A percentile compares a stretch with the other conserved stretches of the same genome.
Conservation (phyloP, 768 basidiomycete genomes). For the Calocybe gangraenosa region DNA sequence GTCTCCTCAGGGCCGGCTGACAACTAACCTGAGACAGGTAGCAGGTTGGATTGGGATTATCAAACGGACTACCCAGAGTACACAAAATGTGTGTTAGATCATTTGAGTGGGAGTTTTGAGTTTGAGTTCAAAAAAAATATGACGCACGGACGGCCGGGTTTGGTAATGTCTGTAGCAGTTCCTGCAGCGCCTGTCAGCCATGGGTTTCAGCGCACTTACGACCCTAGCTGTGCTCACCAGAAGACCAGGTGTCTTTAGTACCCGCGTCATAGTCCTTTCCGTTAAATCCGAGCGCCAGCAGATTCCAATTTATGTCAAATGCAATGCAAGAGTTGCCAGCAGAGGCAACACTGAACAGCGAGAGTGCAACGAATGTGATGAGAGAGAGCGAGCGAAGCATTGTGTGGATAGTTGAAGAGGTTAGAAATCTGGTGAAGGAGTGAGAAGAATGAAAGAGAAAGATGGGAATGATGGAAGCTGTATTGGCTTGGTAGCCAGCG, state of each 20-base stretch:
- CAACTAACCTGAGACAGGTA: slow-evolving; percentile 61
- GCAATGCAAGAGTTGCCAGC: slow-evolving; percentile 51
- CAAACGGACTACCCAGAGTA: slow-evolving; percentile 48
- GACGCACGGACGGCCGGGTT: slow-evolving; percentile 73
- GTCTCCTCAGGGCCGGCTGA: not conserved
- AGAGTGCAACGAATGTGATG: slow-evolving; percentile 18
- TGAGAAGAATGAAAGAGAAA: not conserved
- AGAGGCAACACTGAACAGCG: slow-evolving; percentile 13
- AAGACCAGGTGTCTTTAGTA: slow-evolving; percentile 61
- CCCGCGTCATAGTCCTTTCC: slow-evolving; percentile 85
- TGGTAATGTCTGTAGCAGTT: slow-evolving; percentile 62
- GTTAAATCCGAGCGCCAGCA: slow-evolving; percentile 81
- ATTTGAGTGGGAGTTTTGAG: not conserved
- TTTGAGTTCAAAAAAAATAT: not conserved
- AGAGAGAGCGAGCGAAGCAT: slow-evolving; percentile 14
- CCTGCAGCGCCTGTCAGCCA: slow-evolving; percentile 28
- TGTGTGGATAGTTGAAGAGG: not conserved
- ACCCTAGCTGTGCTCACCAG: slow-evolving; percentile 30
- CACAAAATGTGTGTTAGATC: not conserved
- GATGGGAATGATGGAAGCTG: not conserved
- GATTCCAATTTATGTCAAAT: slow-evolving; percentile 79
- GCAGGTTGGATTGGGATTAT: slow-evolving; percentile 60
- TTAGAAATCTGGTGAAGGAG: not conserved
- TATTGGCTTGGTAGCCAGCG: too few species aligned
- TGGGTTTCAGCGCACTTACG: not conserved